Evolutionary conservation across 495 filamentous ascomycete species (phyloP), one percentile per base, ranked within the genome.

Genomic region (Niebla homalea): DNA sequence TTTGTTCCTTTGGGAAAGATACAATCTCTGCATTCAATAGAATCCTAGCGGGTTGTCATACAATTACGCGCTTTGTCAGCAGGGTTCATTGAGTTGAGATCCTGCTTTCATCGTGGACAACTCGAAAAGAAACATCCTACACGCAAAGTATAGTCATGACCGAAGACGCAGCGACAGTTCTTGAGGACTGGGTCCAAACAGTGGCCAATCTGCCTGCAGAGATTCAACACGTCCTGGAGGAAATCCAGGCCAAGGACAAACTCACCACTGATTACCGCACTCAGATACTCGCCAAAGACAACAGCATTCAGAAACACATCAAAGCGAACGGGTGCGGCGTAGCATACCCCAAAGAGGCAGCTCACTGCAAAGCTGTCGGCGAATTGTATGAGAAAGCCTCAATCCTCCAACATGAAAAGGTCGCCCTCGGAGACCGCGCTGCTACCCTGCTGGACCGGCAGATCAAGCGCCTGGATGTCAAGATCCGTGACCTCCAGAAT

Each of bases 121-220:
- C 29, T 7, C 21, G 10, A 23, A 15, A 16, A 10, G 10, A 42
- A n/a, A 11, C 11, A 23, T 29, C 22, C 2, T n/a, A 47, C 4
- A 23, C 14, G 8, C n/a, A 21, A n/a, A 44, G 6, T 10, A 64
- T 70, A 62, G 63, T 58, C 8, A 60, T 64, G 49, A 58, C 64
- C 29, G 83, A 87, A 64, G 92, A 98, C 69, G 81, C 88, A 55
- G 85, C 87, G 29, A 74, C 87, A 45, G 85, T 98, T 49, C 77
- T 98, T 43, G 92, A 97, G 58, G 84, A 93, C 59, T 98, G 90
- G 66, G 80, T 89, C 47, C 86, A 94, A 66, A 60, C 69, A 72
- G 82, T 84, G 25, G 85, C 89, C 26, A 97, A 96, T 59, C 73
- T 96, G 7, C 89, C 92, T 16, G 84, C 84, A 12, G 92, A 98